phyloP scores from a whole-genome alignment of 1,284 basidiomycete genomes.

The Trichosporon ovoides region DNA sequence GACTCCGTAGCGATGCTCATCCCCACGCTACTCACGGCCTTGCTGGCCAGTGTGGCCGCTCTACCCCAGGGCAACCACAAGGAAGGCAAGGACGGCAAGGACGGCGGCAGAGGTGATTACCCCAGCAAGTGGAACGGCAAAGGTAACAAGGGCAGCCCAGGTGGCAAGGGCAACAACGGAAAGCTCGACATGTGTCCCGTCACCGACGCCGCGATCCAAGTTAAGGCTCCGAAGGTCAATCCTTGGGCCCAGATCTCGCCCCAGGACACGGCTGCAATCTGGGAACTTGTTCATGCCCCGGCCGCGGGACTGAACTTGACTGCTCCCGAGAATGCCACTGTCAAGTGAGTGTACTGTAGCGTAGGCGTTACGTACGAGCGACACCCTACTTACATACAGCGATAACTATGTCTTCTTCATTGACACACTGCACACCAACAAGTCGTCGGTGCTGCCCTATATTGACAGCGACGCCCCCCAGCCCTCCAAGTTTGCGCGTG shows the following conservation, averaged over 20 bases:
- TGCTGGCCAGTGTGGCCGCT: too few relatives aligned
- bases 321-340: conserved; percentile 27
- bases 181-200: too few relatives aligned
- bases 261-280: conserved; percentile 36
- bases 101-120: too few relatives aligned
- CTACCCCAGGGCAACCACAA: too few relatives aligned
- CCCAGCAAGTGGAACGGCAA: too few relatives aligned
- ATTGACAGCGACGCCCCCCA: conserved; percentile 21
- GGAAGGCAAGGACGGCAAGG: too few relatives aligned
- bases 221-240: conserved; percentile 32
- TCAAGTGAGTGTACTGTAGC: too few relatives aligned
- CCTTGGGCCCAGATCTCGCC: conserved; percentile 30
- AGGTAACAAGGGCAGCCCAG: too few relatives aligned
- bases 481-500: conserved; percentile 33
- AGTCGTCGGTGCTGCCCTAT: conserved; percentile 33
- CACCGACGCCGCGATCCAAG: background rate
- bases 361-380: too few relatives aligned
- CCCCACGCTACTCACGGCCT: too few relatives aligned
- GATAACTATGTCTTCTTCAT: conserved; percentile 39
- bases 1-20: too few relatives aligned
- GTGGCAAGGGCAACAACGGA: too few relatives aligned
- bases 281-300: conserved; percentile 29
- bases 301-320: conserved; percentile 37
- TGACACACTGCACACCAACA: conserved; percentile 36
- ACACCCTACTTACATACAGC: conserved; percentile 11